These are phyloP conservation scores for Omphalotus olearius DNA, from an alignment of 1,284 basidiomycete species.

Conservation along the genomic window DNA sequence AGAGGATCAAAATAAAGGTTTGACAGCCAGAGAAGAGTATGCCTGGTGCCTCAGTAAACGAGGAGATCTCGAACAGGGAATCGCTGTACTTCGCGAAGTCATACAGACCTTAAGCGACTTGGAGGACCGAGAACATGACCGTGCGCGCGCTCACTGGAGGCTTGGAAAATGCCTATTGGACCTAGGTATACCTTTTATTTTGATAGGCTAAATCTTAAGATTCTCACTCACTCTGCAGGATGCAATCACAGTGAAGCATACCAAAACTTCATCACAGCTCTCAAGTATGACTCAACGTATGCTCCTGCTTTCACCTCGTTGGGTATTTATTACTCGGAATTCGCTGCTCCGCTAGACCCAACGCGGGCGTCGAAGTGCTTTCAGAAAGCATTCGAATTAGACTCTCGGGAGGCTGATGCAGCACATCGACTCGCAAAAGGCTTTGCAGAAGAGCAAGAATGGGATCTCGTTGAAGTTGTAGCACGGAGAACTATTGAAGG, in stretches of 20 bases:
- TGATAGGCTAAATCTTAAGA: slow-evolving; percentile 1
- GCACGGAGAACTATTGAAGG: slow-evolving; percentile 90
- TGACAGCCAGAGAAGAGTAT: slow-evolving; percentile 77
- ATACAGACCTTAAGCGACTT: slow-evolving; percentile 52
- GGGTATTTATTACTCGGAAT: slow-evolving; percentile 85
- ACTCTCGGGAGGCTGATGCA: slow-evolving; percentile 84
- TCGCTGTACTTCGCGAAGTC: slow-evolving; percentile 55
- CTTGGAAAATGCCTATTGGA: slow-evolving; percentile 39
- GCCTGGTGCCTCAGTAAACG: slow-evolving; percentile 83
- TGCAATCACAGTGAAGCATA: slow-evolving; percentile 62
- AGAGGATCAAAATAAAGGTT: slow-evolving; percentile 42
- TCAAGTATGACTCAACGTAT: slow-evolving; percentile 75
- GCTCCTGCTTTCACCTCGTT: slow-evolving; percentile 94
- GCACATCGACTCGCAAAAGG: slow-evolving; percentile 82
- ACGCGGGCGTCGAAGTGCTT: slow-evolving; percentile 93
- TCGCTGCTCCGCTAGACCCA: slow-evolving; percentile 70
- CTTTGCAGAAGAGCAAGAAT: slow-evolving; percentile 91
- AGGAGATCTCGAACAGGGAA: slow-evolving; percentile 48
- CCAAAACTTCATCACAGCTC: slow-evolving; percentile 77
- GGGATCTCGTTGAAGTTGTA: slow-evolving; percentile 94
- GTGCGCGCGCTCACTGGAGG: slow-evolving; percentile 64
- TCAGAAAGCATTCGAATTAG: slow-evolving; percentile 97
- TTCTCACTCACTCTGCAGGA: slow-evolving; percentile 24
- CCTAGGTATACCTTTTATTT: slow-evolving; percentile 53
- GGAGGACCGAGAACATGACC: slow-evolving; percentile 50